These are phyloP conservation scores for Gautieria morchelliformis DNA, from an alignment of 768 basidiomycete genomes.

Conservation along the genomic window DNA sequence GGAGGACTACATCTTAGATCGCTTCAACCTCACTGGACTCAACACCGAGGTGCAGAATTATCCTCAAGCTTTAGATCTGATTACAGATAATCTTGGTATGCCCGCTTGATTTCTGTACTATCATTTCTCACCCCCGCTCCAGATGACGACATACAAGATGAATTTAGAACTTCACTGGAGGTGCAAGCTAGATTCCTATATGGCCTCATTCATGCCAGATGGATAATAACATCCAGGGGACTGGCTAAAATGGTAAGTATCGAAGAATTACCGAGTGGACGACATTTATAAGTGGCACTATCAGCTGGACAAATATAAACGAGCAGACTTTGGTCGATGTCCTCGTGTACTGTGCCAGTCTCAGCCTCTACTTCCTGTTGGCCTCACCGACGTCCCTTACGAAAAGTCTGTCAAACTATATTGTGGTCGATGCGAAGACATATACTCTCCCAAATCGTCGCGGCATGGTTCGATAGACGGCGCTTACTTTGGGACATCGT, in stretches of 20 bases:
- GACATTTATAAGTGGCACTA: not conserved
- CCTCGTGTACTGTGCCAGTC: conserved; percentile 93
- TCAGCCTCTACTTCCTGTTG: conserved; percentile 93
- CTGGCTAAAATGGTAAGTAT: conserved; percentile 82
- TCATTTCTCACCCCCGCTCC: not conserved
- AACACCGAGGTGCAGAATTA: conserved; percentile 97
- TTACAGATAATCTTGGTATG: conserved; percentile 90
- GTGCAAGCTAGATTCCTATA: conserved; percentile 90
- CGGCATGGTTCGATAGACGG: conserved; percentile 97
- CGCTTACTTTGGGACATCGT: conserved; percentile 97
- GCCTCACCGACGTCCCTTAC: conserved; percentile 94
- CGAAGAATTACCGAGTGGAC: not conserved
- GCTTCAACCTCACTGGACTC: conserved; percentile 95
- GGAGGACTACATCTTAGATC: conserved; percentile 96
- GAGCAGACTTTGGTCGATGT: conserved; percentile 96
- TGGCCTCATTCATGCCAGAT: conserved; percentile 92
- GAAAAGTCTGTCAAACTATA: conserved; percentile 99
- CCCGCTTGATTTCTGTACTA: conserved; percentile 5
- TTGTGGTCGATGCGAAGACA: conserved; percentile 96
- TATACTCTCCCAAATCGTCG: conserved; percentile 95
- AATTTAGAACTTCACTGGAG: conserved; percentile 83
- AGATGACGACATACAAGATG: conserved; percentile 95
- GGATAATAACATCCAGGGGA: conserved; percentile 92
- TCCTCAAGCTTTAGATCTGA: conserved; percentile 85
- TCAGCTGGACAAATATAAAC: conserved; percentile 94